A percentile compares a stretch with the other conserved stretches of the same genome.
Conservation (phyloP, 2,329 filamentous ascomycete genomes). For the Domatiomyces globalis region DNA sequence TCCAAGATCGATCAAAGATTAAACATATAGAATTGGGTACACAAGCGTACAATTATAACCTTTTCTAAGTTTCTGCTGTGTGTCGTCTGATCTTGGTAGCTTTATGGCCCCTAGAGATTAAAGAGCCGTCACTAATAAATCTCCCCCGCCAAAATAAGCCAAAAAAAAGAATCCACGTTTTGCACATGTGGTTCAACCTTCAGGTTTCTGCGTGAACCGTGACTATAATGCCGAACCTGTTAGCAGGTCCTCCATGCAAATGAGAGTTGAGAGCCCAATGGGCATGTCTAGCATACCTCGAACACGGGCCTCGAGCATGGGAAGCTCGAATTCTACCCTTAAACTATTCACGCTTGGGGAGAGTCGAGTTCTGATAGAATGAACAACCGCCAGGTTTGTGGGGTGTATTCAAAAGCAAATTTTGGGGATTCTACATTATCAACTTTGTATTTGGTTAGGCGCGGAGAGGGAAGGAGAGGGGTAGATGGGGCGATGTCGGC, state of each 20-base stretch:
- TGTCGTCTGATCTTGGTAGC: no score
- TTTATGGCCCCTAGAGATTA: no score
- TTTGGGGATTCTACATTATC: background rate
- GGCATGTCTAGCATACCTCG: constrained; percentile 7
- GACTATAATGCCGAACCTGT: background rate
- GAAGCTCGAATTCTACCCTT: constrained; percentile 21
- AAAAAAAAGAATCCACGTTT: background rate
- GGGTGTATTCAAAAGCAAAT: background rate
- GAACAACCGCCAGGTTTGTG: background rate
- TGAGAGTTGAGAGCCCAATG: background rate
- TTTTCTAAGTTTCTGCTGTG: background rate
- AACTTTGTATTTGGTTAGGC: background rate
- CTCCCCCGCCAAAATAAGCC: background rate
- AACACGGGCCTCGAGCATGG: constrained; percentile 20
- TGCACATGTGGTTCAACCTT: background rate
- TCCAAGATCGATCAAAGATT: constrained; percentile 45
- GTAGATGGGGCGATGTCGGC: background rate
- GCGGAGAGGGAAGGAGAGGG: background rate
- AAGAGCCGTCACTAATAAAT: no score
- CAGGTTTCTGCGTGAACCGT: background rate
- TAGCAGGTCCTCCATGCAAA: constrained; percentile 1
- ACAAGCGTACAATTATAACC: background rate
- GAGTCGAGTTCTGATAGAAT: no score
- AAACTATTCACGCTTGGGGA: constrained; percentile 17
- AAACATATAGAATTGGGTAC: background rate